Conservation (phyloP, 805 yeast genomes). For the Metschnikowia anglica region DNA sequence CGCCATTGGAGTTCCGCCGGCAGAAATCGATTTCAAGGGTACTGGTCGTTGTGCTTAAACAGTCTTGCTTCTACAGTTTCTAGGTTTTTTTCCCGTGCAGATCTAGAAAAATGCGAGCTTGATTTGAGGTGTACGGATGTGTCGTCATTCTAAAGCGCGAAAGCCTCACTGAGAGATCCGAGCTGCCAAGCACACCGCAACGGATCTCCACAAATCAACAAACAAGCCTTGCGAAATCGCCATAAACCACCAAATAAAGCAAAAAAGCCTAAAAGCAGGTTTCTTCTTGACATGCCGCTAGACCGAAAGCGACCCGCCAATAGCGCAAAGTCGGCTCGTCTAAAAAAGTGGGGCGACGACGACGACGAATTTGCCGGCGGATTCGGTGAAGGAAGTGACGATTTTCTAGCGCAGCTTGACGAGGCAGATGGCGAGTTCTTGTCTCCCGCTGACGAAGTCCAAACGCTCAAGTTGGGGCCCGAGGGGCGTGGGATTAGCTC, state of each 20-base stretch:
- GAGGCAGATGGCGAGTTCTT: slow-evolving; percentile 4
- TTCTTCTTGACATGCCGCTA: slow-evolving; percentile 7
- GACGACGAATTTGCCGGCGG: slow-evolving; percentile 8
- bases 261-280: background rate
- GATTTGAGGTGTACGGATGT: slow-evolving; percentile 10
- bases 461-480: slow-evolving; percentile 7
- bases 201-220: slow-evolving; percentile 7
- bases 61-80: too few species aligned
- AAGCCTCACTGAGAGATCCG: background rate
- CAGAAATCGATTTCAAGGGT: background rate
- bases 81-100: too few species aligned
- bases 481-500: slow-evolving; percentile 7
- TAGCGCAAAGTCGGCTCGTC: slow-evolving; percentile 9
- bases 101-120: too few species aligned
- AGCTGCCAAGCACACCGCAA: slow-evolving; percentile 1
- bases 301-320: slow-evolving; percentile 5
- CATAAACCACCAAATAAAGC: background rate
- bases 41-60: too few species aligned
- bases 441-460: slow-evolving; percentile 9
- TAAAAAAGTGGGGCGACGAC: slow-evolving; percentile 17
- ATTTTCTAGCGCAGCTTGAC: slow-evolving; percentile 12
- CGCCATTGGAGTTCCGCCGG: too few species aligned
- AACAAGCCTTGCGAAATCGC: slow-evolving; percentile 2
- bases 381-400: slow-evolving; percentile 2
- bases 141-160: background rate